Conservation (phyloP, 2,329 filamentous ascomycete genomes). For the Hortaea sp. region DNA sequence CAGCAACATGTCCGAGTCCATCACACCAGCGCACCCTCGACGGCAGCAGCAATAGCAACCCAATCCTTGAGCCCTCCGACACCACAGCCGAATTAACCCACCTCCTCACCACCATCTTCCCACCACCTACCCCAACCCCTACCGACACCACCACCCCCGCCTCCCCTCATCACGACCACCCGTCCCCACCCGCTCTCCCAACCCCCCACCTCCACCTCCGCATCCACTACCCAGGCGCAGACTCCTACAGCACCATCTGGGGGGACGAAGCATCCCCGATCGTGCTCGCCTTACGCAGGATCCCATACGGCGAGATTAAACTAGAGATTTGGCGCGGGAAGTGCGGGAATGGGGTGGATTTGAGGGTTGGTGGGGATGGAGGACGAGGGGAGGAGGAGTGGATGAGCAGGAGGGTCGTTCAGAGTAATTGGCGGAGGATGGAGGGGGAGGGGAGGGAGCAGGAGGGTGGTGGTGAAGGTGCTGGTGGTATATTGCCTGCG, state of each 20-base stretch:
- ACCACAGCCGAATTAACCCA: conserved; percentile 22
- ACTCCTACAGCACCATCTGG: conserved; percentile 30
- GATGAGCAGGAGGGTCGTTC: too few species aligned
- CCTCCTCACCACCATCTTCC: conserved; percentile 25
- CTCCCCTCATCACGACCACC: too few species aligned
- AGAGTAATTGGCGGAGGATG: too few species aligned
- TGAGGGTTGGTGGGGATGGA: conserved; percentile 5
- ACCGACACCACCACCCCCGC: conserved; percentile 14
- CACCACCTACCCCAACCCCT: conserved; percentile 9
- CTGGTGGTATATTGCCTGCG: too few species aligned
- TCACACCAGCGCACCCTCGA: conserved; percentile 2
- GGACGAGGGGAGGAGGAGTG: too few species aligned
- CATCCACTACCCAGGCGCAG: conserved; percentile 30
- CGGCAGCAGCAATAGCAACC: conserved; percentile 10
- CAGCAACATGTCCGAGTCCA: conserved; percentile 7
- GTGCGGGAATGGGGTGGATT: conserved; percentile 22
- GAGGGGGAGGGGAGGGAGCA: too few species aligned
- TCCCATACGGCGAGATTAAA: conserved; percentile 28
- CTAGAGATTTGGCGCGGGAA: conserved; percentile 25
- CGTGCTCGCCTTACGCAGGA: conserved; percentile 27
- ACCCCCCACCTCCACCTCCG: conserved; percentile 25
- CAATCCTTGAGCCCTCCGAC: too few species aligned
- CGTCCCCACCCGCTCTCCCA: too few species aligned
- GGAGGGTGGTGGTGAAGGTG: too few species aligned
- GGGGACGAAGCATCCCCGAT: conserved; percentile 28